These are phyloP conservation scores for Hordeum vulgare DNA, from an alignment of 176 grass and related monocot genomes.

Conservation along the genomic window MorexV3_pseudomolecules_assembly NC_058520.1:31291450-31291949, in stretches of 20 bases:
- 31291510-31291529: constrained; percentile 61
- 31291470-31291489: constrained; percentile 43
- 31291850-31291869: constrained; percentile 24
- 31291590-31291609: constrained; percentile 49
- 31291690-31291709: constrained; percentile 25
- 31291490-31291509: constrained; percentile 44
- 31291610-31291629: constrained; percentile 36
- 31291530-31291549: constrained; percentile 66
- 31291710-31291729: constrained; percentile 23
- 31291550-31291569: constrained; percentile 72
- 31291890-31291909: constrained; percentile 25
- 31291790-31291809: constrained; percentile 58
- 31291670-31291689: constrained; percentile 30
- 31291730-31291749: constrained; percentile 15
- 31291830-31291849: constrained; percentile 43
- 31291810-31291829: constrained; percentile 67
- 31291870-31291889: constrained; percentile 4
- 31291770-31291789: constrained; percentile 58
- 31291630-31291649: constrained; percentile 22
- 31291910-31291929: constrained; percentile 19
- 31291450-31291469: constrained; percentile 22
- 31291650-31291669: constrained; percentile 18
- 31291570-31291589: constrained; percentile 52
- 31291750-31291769: constrained; percentile 46
- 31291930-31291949: constrained; percentile 30